A percentile compares a stretch with the other conserved stretches of the same genome.
phyloP scores from a whole-genome alignment of 2,329 filamentous ascomycete genomes.

The Aspergillus sp. region DNA sequence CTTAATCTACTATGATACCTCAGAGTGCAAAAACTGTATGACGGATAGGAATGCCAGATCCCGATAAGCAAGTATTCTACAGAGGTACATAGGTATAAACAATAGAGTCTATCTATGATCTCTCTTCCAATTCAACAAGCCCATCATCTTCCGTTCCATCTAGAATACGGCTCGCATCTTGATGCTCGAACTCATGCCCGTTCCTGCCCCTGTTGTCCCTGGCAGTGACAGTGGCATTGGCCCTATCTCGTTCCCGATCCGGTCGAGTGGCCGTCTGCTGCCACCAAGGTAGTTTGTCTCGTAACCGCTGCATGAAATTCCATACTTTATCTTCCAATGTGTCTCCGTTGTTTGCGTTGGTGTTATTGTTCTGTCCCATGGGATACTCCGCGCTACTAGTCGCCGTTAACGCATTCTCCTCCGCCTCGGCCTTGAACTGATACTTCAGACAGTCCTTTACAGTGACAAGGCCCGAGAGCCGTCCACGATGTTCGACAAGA shows the following conservation, averaged over 20 bases:
- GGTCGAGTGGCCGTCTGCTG: conserved; percentile 7
- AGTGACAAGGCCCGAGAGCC: conserved; percentile 76
- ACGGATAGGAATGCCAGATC: no score
- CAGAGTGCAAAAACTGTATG: no score
- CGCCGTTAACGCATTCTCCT: conserved; percentile 53
- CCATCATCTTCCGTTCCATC: conserved; percentile 47
- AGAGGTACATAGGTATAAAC: neutral
- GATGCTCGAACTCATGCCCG: neutral
- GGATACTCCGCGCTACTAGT: conserved; percentile 19
- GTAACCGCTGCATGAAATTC: conserved; percentile 28
- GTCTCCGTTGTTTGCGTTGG: conserved; percentile 5
- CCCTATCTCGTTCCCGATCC: neutral
- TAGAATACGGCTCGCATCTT: conserved; percentile 31
- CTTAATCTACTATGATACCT: no score
- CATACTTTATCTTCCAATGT: conserved; percentile 31
- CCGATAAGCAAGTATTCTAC: neutral
- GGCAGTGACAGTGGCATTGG: no score
- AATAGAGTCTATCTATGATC: conserved; percentile 9
- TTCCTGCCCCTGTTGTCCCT: conserved; percentile 2
- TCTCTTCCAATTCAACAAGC: conserved; percentile 39
- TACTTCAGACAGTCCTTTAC: conserved; percentile 97
- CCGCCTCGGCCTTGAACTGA: conserved; percentile 89
- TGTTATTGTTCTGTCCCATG: conserved; percentile 13
- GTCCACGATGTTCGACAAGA: conserved; percentile 80
- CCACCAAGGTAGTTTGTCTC: conserved; percentile 13